Base-by-base conservation (phyloP, 768 basidiomycete species). In the Auricularia sp. region DNA sequence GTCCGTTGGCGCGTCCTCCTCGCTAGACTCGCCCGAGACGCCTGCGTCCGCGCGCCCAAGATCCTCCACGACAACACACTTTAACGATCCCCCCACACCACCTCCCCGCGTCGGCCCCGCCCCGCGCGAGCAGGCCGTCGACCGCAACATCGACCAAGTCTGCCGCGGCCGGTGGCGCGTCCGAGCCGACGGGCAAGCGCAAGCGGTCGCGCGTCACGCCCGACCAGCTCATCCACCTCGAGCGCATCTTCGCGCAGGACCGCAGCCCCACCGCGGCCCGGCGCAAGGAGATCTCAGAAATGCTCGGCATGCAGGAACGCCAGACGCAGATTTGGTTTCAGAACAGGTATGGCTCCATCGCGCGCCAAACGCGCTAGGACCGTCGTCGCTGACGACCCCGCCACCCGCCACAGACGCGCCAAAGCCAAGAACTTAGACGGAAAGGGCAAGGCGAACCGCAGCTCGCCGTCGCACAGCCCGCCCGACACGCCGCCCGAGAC, bases 301-400 rank as follows among this genome's bases (percentile, higher is more conserved):
- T 83, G 64, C 78, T 93, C 3, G 88, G 88, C 16, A 91, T 93
- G 87, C 83, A 88, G 61, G 91, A 92, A 74, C 85, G 90, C 43
- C 91, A 92, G 77, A 91, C 88, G 0, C 91, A 92, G 74, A 88
- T 93, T 59, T 92, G 91, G 91, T 93, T 91, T 70, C 90, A 93
- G 72, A 92, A 93, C 71, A 79, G 90, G 90, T 87, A 67, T 64
- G 78, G 67, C 23, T 34, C 11, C 18, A 7, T 18, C 51, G 60
- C 67, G 35, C 67, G 44, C 68, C 16, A 18, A 12, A 21, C 39
- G 23, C 39, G 61, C 61, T 60, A 35, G 34, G 34, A 60, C 36
- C 33, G 21, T 42, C 18, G 47, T 51, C 21, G 47, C 47, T 51
- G 21, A 51, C 43, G 21, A 34, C 54, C 29, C 44, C 62, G 18